phyloP scores from a whole-genome alignment of 202 grass and related monocot species.

The Panicum hallii region DNA sequence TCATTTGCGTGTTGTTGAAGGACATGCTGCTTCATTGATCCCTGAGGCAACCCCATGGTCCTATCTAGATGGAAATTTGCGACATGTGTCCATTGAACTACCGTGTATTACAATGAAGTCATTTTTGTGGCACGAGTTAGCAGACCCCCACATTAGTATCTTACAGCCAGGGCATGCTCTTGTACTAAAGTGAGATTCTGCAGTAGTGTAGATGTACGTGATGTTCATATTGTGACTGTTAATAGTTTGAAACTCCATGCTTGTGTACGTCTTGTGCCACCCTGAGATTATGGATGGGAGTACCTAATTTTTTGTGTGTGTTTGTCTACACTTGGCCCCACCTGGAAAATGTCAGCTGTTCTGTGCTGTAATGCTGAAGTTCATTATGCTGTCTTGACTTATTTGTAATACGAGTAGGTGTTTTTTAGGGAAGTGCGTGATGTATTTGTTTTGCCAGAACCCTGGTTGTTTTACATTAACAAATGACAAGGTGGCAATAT shows the following conservation, averaged over 20 bases:
- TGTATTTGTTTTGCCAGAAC: constrained; percentile 13
- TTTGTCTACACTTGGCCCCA: background rate
- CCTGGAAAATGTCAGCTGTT: background rate
- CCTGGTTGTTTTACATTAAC: background rate
- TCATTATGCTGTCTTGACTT: background rate
- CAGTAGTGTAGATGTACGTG: constrained; percentile 4
- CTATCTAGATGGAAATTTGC: background rate
- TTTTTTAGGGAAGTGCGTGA: background rate
- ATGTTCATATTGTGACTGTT: background rate
- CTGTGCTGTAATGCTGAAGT: background rate
- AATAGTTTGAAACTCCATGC: constrained; percentile 4
- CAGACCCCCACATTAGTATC: background rate
- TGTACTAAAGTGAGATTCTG: background rate
- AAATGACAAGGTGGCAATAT: background rate
- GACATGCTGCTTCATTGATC: constrained; percentile 1
- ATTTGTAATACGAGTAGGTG: background rate
- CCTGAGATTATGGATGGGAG: constrained; percentile 6
- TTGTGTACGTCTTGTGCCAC: background rate
- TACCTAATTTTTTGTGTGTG: background rate
- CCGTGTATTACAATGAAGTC: background rate
- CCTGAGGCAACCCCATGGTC: background rate
- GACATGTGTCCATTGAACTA: background rate
- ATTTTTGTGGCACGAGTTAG: background rate
- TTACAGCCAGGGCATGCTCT: constrained; percentile 14
- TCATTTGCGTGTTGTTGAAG: background rate